These are phyloP conservation scores for Oryza longistaminata DNA, from an alignment of 176 grass and related monocot species.

Conservation along the genomic window DNA sequence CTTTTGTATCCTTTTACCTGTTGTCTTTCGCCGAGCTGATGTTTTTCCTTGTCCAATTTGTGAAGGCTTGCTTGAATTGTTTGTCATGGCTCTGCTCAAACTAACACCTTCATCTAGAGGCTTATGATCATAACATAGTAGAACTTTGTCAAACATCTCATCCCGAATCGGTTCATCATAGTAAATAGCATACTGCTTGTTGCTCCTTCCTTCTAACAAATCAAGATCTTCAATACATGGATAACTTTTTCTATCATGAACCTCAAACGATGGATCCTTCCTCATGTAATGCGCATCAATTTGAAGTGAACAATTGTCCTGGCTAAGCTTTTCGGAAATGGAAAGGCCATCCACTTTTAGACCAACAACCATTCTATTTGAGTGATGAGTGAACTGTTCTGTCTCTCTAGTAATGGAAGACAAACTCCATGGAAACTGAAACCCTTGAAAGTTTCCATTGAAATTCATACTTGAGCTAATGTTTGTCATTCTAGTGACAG, in stretches of 20 bases:
- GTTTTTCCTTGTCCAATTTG: neutral
- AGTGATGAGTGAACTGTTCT: neutral
- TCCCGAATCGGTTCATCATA: constrained; percentile 35
- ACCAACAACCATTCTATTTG: neutral
- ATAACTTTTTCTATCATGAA: neutral
- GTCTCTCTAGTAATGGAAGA: constrained; percentile 22
- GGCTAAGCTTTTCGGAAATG: neutral
- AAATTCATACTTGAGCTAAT: constrained; percentile 17
- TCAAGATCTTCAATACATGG: constrained; percentile 29
- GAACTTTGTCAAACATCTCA: constrained; percentile 51
- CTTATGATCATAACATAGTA: constrained; percentile 42
- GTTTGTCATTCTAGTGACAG: neutral
- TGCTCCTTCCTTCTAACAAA: constrained; percentile 51
- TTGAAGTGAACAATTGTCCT: neutral
- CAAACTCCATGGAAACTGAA: constrained; percentile 33
- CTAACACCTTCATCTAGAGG: neutral
- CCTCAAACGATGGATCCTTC: constrained; percentile 34
- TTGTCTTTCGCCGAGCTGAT: constrained; percentile 6
- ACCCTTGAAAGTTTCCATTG: constrained; percentile 6
- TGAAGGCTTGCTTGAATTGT: neutral
- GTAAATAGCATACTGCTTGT: constrained; percentile 44
- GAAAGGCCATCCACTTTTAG: constrained; percentile 30
- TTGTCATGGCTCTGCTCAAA: constrained; percentile 18
- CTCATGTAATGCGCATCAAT: neutral
- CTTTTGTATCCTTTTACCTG: constrained; percentile 29